These are phyloP conservation scores for Panicum virgatum DNA, from an alignment of 202 grass and related monocot genomes.

Conservation along the genomic window DNA sequence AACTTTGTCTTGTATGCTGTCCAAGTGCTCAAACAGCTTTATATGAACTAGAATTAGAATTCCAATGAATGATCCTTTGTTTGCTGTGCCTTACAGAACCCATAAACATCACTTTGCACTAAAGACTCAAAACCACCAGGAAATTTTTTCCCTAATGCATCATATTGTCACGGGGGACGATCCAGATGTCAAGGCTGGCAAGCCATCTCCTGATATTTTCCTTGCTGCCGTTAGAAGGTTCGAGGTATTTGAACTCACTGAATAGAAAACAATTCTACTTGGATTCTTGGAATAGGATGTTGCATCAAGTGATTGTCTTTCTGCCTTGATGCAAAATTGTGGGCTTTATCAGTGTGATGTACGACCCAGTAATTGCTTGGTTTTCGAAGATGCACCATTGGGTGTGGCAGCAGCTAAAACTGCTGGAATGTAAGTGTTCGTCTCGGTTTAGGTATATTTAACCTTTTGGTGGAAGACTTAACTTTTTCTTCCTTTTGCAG, in stretches of 20 bases:
- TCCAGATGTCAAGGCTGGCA: conserved; percentile 75
- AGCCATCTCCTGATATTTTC: conserved; percentile 91
- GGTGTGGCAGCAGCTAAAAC: conserved; percentile 88
- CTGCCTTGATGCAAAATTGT: conserved; percentile 33
- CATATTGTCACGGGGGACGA: conserved; percentile 86
- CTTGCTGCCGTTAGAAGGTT: conserved; percentile 75
- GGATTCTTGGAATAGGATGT: neutral
- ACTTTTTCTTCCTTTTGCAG: conserved; percentile 37
- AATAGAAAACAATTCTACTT: neutral
- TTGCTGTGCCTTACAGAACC: conserved; percentile 50
- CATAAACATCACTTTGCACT: conserved; percentile 70
- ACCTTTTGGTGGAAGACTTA: neutral
- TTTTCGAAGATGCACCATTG: conserved; percentile 89
- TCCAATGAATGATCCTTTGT: neutral
- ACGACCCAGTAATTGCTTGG: conserved; percentile 65
- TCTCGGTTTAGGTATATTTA: neutral
- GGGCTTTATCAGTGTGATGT: conserved; percentile 43
- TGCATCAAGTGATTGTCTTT: conserved; percentile 15
- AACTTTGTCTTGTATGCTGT: neutral
- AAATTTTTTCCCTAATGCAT: conserved; percentile 81
- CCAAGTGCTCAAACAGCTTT: neutral
- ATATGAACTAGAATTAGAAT: conserved; percentile 15
- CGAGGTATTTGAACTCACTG: conserved; percentile 43
- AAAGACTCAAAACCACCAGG: conserved; percentile 78
- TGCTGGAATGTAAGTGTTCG: conserved; percentile 78